Conservation (phyloP, 306 rosid species). For the Pyrus bretschneideri region DNA sequence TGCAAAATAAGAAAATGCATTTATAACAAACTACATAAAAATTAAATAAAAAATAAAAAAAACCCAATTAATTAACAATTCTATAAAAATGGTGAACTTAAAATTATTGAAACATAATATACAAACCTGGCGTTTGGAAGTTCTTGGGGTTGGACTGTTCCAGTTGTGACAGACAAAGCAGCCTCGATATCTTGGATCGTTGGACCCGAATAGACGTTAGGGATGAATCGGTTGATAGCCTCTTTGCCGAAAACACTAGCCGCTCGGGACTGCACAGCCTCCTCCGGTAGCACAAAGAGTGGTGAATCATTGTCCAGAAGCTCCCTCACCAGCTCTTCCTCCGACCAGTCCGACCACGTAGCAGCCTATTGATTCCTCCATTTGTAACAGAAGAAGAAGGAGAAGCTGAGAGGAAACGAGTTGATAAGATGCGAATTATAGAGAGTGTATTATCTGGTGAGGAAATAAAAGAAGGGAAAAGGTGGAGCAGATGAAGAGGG, state of each 20-base stretch:
- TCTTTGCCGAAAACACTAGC: conserved; percentile 16
- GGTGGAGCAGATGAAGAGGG: conserved; percentile 58
- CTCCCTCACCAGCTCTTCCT: conserved; percentile 66
- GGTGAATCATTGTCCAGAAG: conserved; percentile 64
- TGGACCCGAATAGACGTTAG: conserved; percentile 63
- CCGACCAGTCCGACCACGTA: conserved; percentile 48
- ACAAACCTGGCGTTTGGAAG: conserved; percentile 46
- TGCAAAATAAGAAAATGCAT: conserved; percentile 8
- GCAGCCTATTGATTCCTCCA: conserved; percentile 30
- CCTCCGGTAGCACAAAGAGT: conserved; percentile 30
- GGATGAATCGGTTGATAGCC: conserved; percentile 26
- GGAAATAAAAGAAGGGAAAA: conserved; percentile 25
- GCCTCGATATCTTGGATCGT: conserved; percentile 65
- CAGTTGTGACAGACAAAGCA: conserved; percentile 47
- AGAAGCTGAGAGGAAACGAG: neutral
- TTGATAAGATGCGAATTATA: conserved; percentile 6
- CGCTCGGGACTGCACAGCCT: conserved; percentile 2
- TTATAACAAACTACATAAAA: neutral
- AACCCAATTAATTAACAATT: neutral
- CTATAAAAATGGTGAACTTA: neutral
- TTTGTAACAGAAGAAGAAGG: conserved; percentile 17
- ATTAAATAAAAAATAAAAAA: neutral
- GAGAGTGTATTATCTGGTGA: neutral
- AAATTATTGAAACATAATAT: neutral
- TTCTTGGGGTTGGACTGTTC: conserved; percentile 31